phyloP scores from a whole-genome alignment of 176 grass and related monocot genomes.

The Triticum dicoccoides region DNA sequence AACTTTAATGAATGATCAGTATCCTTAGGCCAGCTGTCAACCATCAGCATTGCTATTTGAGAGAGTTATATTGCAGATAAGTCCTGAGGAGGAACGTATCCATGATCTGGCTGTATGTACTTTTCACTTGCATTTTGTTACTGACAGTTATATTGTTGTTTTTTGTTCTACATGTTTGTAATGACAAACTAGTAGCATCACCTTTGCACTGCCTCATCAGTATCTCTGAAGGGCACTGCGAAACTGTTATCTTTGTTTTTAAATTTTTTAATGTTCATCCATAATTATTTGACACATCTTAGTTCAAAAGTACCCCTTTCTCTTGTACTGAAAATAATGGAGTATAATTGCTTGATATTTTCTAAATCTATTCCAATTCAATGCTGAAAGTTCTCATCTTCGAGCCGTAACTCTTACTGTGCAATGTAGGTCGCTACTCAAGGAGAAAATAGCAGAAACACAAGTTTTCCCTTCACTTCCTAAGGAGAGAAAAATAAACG shows the following conservation, averaged over 20 bases:
- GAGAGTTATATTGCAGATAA: too few relatives aligned
- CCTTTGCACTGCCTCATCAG: neutral
- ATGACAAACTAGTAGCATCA: neutral
- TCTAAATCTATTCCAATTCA: neutral
- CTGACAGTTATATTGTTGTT: too few relatives aligned
- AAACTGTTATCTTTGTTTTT: slow-evolving; percentile 2
- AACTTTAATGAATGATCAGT: too few relatives aligned
- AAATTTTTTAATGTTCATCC: neutral
- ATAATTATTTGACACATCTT: neutral
- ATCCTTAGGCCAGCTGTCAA: too few relatives aligned
- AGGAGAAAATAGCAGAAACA: slow-evolving; percentile 52
- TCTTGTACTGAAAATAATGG: neutral
- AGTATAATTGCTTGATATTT: neutral
- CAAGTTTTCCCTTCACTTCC: slow-evolving; percentile 29
- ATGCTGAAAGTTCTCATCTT: slow-evolving; percentile 14
- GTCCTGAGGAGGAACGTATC: too few relatives aligned
- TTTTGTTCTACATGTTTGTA: too few relatives aligned
- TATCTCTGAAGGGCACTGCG: neutral
- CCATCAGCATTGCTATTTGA: too few relatives aligned
- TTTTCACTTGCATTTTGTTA: too few relatives aligned
- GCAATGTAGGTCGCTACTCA: slow-evolving; percentile 54
- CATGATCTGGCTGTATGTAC: too few relatives aligned
- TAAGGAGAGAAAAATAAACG: slow-evolving; percentile 36
- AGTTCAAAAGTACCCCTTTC: neutral
- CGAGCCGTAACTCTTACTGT: slow-evolving; percentile 21